Base-by-base conservation (phyloP, 768 basidiomycete genomes). In the Tubosaeta sp. region DNA sequence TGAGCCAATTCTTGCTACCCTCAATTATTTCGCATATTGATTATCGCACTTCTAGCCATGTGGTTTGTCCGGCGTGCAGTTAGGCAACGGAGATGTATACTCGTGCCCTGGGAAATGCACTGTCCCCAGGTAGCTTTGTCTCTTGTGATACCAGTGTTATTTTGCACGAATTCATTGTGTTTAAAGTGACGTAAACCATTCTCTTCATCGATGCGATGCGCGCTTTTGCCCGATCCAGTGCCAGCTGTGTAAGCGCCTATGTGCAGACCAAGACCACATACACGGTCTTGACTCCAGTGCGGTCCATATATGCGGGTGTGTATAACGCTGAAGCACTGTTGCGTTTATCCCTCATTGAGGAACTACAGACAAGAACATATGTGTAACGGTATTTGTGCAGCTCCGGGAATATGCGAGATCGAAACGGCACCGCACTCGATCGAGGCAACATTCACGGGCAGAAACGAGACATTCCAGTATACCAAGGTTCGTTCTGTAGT, bases 401-500 rank as follows among this genome's bases (percentile, higher is more conserved):
- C 52, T 0, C 58, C 61, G 1, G 83, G 84, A 3, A 78, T 77
- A 17, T 85, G 83, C 49, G 72, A 82, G 43, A 83, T 22, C 22
- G 22, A 22, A 22, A 22, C 3, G 22, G 22, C 22, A 3, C 22
- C 22, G 22, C 22, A 22, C 49, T 78, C 82, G 0, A 76, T 85
- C 31, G 78, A 83, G 58, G 80, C 82, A 6, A 83, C 81, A 0
- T 85, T 85, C 56, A 77, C 75, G 0, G 84, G 83, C 0, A 70
- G 64, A 51, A 78, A 84, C 44, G 80, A 82, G 54, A 81, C 76
- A 0, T 85, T 84, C 57, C 76, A 80, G 59, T 85, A 81, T 47
- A 85, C 84, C 0, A 85, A 84, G 73, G 84, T 80, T 46, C 26
- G 60, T 50, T 34, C 27, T 26, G 22, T 22, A 3, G 6, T 47